These are phyloP conservation scores for Trichoderma polysporum DNA, from an alignment of 2,329 filamentous ascomycete species.

Conservation along the genomic window DNA sequence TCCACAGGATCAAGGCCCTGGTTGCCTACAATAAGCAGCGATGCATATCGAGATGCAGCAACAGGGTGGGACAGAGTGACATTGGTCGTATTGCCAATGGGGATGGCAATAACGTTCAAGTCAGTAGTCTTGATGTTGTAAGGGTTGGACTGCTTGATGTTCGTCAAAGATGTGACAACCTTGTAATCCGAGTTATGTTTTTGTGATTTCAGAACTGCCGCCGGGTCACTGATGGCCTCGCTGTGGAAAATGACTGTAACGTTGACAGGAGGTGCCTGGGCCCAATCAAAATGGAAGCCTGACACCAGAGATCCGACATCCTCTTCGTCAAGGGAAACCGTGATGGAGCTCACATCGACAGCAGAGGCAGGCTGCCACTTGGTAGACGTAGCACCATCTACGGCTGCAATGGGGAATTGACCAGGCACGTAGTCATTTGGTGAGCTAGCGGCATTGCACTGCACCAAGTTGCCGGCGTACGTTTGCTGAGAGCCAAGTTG, in stretches of 20 bases:
- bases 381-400: slow-evolving; percentile 26
- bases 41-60: slow-evolving; percentile 23
- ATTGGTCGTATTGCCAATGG: slow-evolving; percentile 25
- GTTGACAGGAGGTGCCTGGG: slow-evolving; percentile 25
- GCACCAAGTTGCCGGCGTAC: slow-evolving; percentile 59
- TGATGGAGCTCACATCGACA: slow-evolving; percentile 22
- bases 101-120: slow-evolving; percentile 21
- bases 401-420: slow-evolving; percentile 56
- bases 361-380: slow-evolving; percentile 27
- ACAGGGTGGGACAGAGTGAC: slow-evolving; percentile 21
- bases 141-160: slow-evolving; percentile 22
- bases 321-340: slow-evolving; percentile 18
- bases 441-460: slow-evolving; percentile 58
- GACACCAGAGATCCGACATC: slow-evolving; percentile 22
- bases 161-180: slow-evolving; percentile 11
- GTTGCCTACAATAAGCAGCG: slow-evolving; percentile 25
- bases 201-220: background rate
- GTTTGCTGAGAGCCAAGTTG: slow-evolving; percentile 55
- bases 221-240: background rate
- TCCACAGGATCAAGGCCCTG: slow-evolving; percentile 22
- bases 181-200: slow-evolving; percentile 11
- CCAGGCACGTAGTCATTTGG: slow-evolving; percentile 54
- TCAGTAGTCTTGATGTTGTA: slow-evolving; percentile 12
- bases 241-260: slow-evolving; percentile 27
- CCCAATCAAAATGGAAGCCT: slow-evolving; percentile 27